Base-by-base conservation (phyloP, 2,329 filamentous ascomycete species). In the Aspergillus costaricaensis region DNA sequence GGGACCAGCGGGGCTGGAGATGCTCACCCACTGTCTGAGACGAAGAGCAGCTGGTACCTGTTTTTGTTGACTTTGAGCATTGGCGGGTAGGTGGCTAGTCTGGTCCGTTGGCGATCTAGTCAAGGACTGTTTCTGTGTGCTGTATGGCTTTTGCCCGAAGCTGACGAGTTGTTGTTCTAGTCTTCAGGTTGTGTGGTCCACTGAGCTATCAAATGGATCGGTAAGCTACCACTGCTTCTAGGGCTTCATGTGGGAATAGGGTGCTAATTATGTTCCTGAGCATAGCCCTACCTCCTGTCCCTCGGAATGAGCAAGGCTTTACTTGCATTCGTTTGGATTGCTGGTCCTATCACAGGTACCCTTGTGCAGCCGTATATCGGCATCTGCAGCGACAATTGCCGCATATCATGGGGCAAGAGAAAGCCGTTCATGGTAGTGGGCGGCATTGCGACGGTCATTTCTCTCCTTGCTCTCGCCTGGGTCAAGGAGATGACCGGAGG, bases 111-210 rank as follows among this genome's bases (percentile, higher is more conserved):
- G 14, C 32, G 8, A 25, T 27, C 19, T 36, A 23, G 49, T 27
- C 38, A 15, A 32, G 49, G 25, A 21, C 27, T 23, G 49, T 19
- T 1, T 36, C 30, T 4, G 3, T 53, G 50, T 53, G 44, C 7
- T 25, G 39, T 30, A 32, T 44, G 27, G 30, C 52, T n/a, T 23
- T 14, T 39, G n/a, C 50, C 23, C 21, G 27, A 30, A 41, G 39
- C 32, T 67, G 12, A 65, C 41, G 12, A 52, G 67, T 32, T 66
- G 48, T 36, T 36, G 30, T 38, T 36, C 21, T 65, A 84, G 91
- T 23, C 81, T 98, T 63, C 94, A 98, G 78, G 90, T 98, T 67
- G 92, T 94, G 27, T 98, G 94, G 94, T 93, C 93, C 1, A 92
- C 96, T 44, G 94, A 98, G 76, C 83, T 96, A 44, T 96, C 92